Conservation (phyloP, 257 asterid genomes). For the Anisodus acutangulus region DNA sequence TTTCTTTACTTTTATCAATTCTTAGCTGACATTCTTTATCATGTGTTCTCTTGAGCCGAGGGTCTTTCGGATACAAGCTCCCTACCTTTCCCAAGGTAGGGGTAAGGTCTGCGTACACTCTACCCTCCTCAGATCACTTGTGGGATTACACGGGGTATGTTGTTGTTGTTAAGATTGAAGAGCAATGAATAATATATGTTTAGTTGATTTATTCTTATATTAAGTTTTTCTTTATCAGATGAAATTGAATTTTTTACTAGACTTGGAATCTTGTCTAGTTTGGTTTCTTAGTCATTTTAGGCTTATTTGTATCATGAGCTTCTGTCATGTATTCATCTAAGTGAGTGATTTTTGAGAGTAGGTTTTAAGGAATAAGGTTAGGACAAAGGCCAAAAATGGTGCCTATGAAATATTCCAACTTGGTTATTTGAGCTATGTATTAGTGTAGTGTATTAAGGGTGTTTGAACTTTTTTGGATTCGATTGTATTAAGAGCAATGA, state of each 20-base stretch:
- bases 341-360: neutral
- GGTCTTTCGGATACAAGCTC: too few species aligned
- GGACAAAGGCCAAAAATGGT: neutral
- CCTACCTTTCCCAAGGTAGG: too few species aligned
- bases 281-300: neutral
- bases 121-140: too few species aligned
- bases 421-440: constrained; percentile 12
- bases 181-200: neutral
- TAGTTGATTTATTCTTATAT: neutral
- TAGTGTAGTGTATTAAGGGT: constrained; percentile 6
- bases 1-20: neutral
- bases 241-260: neutral
- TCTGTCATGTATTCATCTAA: neutral
- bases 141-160: too few species aligned
- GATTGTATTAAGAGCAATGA: constrained; percentile 14
- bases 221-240: neutral
- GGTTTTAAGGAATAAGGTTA: neutral
- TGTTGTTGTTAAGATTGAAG: neutral
- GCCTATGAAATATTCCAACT: neutral
- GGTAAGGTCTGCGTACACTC: too few species aligned
- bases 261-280: neutral
- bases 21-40: too few species aligned
- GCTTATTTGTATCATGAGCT: neutral
- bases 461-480: constrained; percentile 34
- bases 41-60: too few species aligned